These are phyloP conservation scores for slime mould (Dictyostelium discoideum) DNA, from an alignment of 78 protist species.

Conservation along the genomic window DNA sequence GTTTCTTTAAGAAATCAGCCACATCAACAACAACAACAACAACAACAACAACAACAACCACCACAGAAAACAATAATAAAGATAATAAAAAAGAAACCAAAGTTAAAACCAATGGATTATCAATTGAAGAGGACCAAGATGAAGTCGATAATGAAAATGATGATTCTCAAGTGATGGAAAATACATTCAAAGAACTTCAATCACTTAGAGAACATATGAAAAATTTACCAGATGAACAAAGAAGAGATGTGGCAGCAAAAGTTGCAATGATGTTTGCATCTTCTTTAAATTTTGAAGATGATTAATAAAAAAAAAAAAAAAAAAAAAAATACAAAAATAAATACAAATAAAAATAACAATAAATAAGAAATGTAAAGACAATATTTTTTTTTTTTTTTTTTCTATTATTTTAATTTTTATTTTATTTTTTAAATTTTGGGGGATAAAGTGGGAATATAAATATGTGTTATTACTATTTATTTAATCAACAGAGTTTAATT, in stretches of 20 bases:
- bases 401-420: too few relatives aligned
- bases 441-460: background rate
- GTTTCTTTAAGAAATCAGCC: background rate
- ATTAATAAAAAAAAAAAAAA: background rate
- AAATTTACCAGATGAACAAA: conserved; percentile 41
- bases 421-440: background rate
- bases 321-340: background rate
- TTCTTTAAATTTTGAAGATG: conserved; percentile 9
- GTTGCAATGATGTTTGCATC: conserved; percentile 73
- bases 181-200: conserved; percentile 32
- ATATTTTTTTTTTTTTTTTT: background rate
- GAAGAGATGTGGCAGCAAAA: conserved; percentile 68
- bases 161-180: conserved; percentile 15
- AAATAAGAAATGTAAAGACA: background rate
- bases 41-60: background rate
- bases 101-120: background rate
- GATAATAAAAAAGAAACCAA: background rate
- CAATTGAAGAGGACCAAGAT: conserved; percentile 20
- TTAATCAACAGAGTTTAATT: conserved; percentile 74
- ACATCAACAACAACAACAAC: background rate
- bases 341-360: background rate
- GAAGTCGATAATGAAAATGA: background rate
- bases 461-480: background rate
- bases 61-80: background rate
- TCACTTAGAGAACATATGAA: conserved; percentile 35